Percentiles rank a stretch among this genome's conserved stretches.
Evolutionary conservation across 768 basidiomycete species (phyloP).

Genomic region (Gelatoporia subvermispora): DNA sequence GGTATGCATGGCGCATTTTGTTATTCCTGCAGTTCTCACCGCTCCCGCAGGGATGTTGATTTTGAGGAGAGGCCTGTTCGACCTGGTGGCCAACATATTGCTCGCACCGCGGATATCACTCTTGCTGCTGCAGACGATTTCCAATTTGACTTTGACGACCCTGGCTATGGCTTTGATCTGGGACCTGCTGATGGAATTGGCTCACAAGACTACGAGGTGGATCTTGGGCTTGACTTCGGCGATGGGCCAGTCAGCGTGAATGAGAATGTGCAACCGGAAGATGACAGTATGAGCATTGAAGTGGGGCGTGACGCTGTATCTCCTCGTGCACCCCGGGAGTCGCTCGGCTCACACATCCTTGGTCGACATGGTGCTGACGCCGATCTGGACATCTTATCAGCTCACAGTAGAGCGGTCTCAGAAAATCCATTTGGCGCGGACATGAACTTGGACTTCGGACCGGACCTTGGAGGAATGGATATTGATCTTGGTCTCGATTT

Average conservation of each 20-base stretch:
- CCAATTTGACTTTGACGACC: constrained; percentile 55
- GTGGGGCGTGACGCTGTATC: constrained; percentile 68
- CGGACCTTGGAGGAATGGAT: constrained; percentile 48
- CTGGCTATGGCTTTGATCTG: constrained; percentile 67
- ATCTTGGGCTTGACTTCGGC: constrained; percentile 76
- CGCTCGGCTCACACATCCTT: constrained; percentile 58
- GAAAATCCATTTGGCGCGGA: constrained; percentile 62
- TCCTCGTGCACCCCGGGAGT: constrained; percentile 42
- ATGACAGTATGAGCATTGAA: constrained; percentile 63
- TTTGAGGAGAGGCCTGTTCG: constrained; percentile 65
- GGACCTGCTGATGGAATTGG: constrained; percentile 80
- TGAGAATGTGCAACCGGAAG: constrained; percentile 25
- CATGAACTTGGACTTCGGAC: constrained; percentile 45
- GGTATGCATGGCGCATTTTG: constrained; percentile 38
- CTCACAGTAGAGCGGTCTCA: constrained; percentile 57
- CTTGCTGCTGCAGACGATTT: constrained; percentile 75
- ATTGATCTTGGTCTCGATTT: constrained; percentile 71
- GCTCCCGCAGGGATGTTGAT: constrained; percentile 62
- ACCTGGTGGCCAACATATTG: constrained; percentile 74
- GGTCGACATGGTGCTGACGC: constrained; percentile 40
- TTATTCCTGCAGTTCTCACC: constrained; percentile 8
- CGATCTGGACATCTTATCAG: constrained; percentile 63
- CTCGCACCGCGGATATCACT: constrained; percentile 84
- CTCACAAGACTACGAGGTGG: constrained; percentile 77
- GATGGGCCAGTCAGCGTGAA: constrained; percentile 41